Conservation (phyloP, 495 filamentous ascomycete genomes). For the Pyrenula aspistea region DNA sequence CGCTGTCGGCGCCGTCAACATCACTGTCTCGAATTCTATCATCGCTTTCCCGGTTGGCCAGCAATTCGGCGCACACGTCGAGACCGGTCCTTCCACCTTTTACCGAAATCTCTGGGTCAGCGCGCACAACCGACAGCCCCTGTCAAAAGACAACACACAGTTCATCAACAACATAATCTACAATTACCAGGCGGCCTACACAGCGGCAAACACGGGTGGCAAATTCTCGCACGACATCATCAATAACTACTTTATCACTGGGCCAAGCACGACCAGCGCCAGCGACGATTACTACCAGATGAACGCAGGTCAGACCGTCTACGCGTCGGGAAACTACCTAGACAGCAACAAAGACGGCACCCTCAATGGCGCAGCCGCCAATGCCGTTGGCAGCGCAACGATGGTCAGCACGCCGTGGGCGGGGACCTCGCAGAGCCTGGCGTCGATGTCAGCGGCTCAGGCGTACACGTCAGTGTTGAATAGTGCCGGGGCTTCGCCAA, state of each 20-base stretch:
- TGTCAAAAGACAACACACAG: constrained; percentile 12
- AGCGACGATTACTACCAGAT: constrained; percentile 8
- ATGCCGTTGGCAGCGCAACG: constrained; percentile 7
- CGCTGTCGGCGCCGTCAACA: constrained; percentile 21
- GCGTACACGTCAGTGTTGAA: constrained; percentile 7
- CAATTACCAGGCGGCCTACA: constrained; percentile 27
- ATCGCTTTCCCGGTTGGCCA: constrained; percentile 22
- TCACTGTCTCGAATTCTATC: constrained; percentile 28
- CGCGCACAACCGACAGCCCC: constrained; percentile 13
- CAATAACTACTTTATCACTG: constrained; percentile 31
- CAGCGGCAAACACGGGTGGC: constrained; percentile 21
- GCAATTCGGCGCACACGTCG: constrained; percentile 21
- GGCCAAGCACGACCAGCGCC: constrained; percentile 22
- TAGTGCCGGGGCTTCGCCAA: constrained; percentile 9
- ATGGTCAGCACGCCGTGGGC: constrained; percentile 7
- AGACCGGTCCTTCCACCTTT: constrained; percentile 12
- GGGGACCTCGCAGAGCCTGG: constrained; percentile 1
- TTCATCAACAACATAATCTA: constrained; percentile 31
- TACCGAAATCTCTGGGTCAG: constrained; percentile 22
- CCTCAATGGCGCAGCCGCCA: constrained; percentile 11
- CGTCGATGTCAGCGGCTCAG: constrained; percentile 3
- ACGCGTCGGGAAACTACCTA: constrained; percentile 20
- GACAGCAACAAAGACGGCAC: constrained; percentile 21
- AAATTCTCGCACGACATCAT: constrained; percentile 23
- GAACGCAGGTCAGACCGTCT: not conserved